Evolutionary conservation across 805 yeast species (phyloP).

Genomic region (Torulaspora gathmanii): DNA sequence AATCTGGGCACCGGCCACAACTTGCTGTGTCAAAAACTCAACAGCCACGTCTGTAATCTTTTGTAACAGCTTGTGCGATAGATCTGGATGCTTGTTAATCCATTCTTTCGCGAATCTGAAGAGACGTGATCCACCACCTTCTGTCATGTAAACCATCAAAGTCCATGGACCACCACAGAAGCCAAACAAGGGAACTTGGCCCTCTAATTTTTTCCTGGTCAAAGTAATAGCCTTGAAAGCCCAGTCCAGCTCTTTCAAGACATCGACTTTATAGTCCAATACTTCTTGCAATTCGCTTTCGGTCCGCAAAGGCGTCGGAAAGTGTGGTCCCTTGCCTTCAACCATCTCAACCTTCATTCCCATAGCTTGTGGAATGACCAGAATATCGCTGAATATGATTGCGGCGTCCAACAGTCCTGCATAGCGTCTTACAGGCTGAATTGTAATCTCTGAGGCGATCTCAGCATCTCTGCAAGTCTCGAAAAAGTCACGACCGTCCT

Average conservation of each 20-base stretch:
- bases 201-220: constrained; percentile 80
- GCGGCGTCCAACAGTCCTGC: constrained; percentile 94
- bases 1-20: constrained; percentile 97
- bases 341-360: constrained; percentile 93
- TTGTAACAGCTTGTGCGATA: constrained; percentile 64
- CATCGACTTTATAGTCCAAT: constrained; percentile 60
- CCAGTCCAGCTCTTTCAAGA: constrained; percentile 79
- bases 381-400: constrained; percentile 89
- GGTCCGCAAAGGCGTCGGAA: constrained; percentile 77
- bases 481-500: constrained; percentile 81
- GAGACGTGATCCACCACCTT: constrained; percentile 92
- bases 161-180: constrained; percentile 99
- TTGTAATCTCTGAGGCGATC: constrained; percentile 87
- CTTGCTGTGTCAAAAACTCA: constrained; percentile 91
- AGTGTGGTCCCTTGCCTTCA: constrained; percentile 92
- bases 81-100: constrained; percentile 76
- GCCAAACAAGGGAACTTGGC: constrained; percentile 91
- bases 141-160: constrained; percentile 90
- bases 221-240: constrained; percentile 89
- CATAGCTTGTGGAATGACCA: constrained; percentile 97
- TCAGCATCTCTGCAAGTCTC: constrained; percentile 95
- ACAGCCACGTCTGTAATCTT: constrained; percentile 81
- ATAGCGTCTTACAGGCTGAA: constrained; percentile 89
- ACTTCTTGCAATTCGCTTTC: constrained; percentile 59
- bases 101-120: constrained; percentile 89